Conservation (phyloP, 139 green algal species). For the Chlamydomonas eustigma region DNA sequence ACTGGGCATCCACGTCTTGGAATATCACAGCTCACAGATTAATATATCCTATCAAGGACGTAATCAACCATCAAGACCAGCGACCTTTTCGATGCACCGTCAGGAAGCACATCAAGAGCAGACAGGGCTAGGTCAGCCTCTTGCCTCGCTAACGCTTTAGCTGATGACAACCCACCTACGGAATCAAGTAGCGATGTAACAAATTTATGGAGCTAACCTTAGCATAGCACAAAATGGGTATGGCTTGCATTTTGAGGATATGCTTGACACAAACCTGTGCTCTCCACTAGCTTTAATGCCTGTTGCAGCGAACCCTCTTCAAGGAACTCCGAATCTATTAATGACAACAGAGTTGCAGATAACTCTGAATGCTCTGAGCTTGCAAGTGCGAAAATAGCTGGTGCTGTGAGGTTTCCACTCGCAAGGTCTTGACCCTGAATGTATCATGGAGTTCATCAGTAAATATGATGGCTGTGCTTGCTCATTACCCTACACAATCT, state of each 20-base stretch:
- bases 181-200: too few species aligned
- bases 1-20: not conserved
- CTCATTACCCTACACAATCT: too few species aligned
- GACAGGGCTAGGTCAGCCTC: conserved; percentile 68
- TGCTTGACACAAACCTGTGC: too few species aligned
- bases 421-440: conserved; percentile 93
- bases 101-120: conserved; percentile 64
- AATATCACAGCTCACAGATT: conserved; percentile 18
- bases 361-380: not conserved
- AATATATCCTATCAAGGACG: conserved; percentile 91
- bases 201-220: too few species aligned
- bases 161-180: not conserved
- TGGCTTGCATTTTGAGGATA: too few species aligned
- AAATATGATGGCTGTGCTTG: too few species aligned
- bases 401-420: conserved; percentile 94
- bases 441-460: too few species aligned
- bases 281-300: conserved; percentile 78
- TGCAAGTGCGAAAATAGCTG: conserved; percentile 86
- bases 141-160: conserved; percentile 43
- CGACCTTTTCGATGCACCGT: conserved; percentile 67
- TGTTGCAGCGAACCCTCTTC: conserved; percentile 69
- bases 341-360: conserved; percentile 55
- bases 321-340: conserved; percentile 82
- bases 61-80: conserved; percentile 93
- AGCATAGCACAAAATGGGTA: too few species aligned